Evolutionary conservation across 2,329 filamentous ascomycete genomes (phyloP), one percentile per base, ranked within the genome.

Genomic region (Plenodomus lindquistii): DNA sequence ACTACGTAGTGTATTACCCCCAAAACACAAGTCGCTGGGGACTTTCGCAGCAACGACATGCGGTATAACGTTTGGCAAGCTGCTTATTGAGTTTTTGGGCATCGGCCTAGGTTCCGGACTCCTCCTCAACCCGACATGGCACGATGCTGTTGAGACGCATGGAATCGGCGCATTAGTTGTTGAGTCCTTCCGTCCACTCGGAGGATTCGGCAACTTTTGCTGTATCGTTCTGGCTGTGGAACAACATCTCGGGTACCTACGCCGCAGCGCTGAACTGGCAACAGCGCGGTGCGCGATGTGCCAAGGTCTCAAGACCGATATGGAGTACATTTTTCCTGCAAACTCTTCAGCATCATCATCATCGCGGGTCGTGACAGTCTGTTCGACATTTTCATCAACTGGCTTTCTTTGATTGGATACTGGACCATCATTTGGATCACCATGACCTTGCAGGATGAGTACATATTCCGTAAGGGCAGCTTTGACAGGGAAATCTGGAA

Each of bases 181-280:
- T n/a, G n/a, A n/a, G n/a, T n/a, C n/a, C n/a, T n/a, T n/a, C n/a
- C n/a, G n/a, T n/a, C n/a, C n/a, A n/a, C n/a, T n/a, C n/a, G n/a
- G n/a, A n/a, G n/a, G n/a, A n/a, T n/a, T n/a, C n/a, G n/a, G n/a
- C n/a, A n/a, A n/a, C n/a, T 88, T 90, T 76, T 89, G 87, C 67
- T 72, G 87, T 37, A 79, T 87, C 40, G 75, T 88, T 39, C 77
- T 88, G 3, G 83, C 84, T 2, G 77, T 88, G 8, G 50, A 87
- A 86, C 74, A 88, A 87, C 73, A 86, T 83, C 64, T 85, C 85
- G 10, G 87, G 87, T 63, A 83, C 86, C 3, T 71, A 91, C 76
- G 88, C 85, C 17, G 82, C 77, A 38, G 80, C 82, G 2, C 77
- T 90, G 31, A 85, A 83, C 20, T 77, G 88, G 34, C 86, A 89